Evolutionary conservation across 352 stramenopile species (phyloP).

Genomic region (Pythium volutum): DNA sequence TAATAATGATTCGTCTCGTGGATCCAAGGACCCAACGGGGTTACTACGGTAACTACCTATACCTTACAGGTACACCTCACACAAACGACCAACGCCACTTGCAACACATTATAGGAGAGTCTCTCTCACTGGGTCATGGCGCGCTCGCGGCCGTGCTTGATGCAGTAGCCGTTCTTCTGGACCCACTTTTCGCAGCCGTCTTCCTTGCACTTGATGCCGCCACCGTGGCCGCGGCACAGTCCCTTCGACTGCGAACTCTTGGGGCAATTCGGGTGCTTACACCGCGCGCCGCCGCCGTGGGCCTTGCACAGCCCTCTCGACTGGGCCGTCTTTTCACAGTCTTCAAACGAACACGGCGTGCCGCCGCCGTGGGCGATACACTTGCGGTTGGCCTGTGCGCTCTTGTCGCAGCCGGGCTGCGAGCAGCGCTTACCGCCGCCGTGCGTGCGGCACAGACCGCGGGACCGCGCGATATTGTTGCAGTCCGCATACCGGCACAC

Average conservation of each 20-base stretch:
- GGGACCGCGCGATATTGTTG: constrained; percentile 83
- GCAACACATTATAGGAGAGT: not conserved
- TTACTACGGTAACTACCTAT: too few species aligned
- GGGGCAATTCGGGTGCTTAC: constrained; percentile 81
- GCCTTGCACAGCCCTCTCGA: constrained; percentile 82
- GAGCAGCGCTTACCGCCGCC: constrained; percentile 81
- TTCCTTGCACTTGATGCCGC: constrained; percentile 85
- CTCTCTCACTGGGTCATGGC: constrained; percentile 48
- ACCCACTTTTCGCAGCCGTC: constrained; percentile 87
- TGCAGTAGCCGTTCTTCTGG: constrained; percentile 89
- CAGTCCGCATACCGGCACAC: constrained; percentile 81
- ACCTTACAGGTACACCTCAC: too few species aligned
- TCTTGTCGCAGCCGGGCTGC: constrained; percentile 84
- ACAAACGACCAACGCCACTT: not conserved
- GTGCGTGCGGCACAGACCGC: constrained; percentile 77
- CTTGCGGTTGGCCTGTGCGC: constrained; percentile 85
- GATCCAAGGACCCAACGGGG: not conserved
- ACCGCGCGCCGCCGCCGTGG: constrained; percentile 75
- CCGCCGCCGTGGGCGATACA: constrained; percentile 84
- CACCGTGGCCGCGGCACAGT: constrained; percentile 77
- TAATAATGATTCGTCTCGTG: not conserved
- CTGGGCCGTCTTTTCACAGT: constrained; percentile 87
- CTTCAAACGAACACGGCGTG: constrained; percentile 79
- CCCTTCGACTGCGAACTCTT: constrained; percentile 86
- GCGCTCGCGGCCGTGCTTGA: constrained; percentile 82